These are phyloP conservation scores for Pythium oligandrum DNA, from an alignment of 352 stramenopile species.

Conservation along the genomic window DNA sequence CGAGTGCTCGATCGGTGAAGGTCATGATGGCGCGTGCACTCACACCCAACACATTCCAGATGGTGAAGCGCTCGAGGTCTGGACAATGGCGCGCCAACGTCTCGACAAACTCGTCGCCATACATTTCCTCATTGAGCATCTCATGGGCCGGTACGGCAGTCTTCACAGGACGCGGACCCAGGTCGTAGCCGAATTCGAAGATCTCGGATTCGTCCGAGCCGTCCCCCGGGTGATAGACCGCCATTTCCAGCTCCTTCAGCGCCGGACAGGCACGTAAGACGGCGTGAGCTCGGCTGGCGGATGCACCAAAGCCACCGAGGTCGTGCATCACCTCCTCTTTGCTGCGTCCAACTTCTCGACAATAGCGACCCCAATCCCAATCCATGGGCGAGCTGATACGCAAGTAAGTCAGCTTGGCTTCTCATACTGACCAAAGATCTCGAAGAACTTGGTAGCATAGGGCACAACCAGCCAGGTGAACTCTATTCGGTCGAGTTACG, in stretches of 20 bases:
- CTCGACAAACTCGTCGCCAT: constrained; percentile 17
- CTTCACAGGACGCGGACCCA: neutral
- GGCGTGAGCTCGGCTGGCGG: neutral
- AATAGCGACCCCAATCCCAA: neutral
- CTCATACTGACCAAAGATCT: constrained; percentile 3
- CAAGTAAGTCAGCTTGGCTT: constrained; percentile 1
- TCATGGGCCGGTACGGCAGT: neutral
- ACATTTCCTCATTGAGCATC: constrained; percentile 14
- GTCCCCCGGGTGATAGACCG: neutral
- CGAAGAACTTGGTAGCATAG: constrained; percentile 8
- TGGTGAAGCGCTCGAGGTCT: constrained; percentile 11
- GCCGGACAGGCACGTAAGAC: neutral
- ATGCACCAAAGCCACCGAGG: neutral
- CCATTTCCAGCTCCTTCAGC: neutral
- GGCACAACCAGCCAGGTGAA: constrained; percentile 4
- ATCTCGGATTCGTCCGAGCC: too few species aligned
- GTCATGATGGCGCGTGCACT: neutral
- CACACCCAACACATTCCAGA: constrained; percentile 11
- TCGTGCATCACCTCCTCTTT: too few species aligned
- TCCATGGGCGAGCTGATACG: neutral
- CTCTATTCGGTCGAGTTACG: neutral
- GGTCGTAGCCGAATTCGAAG: neutral
- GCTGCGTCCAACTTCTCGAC: neutral
- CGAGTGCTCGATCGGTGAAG: neutral
- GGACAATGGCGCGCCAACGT: constrained; percentile 4